phyloP scores from a whole-genome alignment of 257 asterid species.

The Schizonepeta tenuifolia region DNA sequence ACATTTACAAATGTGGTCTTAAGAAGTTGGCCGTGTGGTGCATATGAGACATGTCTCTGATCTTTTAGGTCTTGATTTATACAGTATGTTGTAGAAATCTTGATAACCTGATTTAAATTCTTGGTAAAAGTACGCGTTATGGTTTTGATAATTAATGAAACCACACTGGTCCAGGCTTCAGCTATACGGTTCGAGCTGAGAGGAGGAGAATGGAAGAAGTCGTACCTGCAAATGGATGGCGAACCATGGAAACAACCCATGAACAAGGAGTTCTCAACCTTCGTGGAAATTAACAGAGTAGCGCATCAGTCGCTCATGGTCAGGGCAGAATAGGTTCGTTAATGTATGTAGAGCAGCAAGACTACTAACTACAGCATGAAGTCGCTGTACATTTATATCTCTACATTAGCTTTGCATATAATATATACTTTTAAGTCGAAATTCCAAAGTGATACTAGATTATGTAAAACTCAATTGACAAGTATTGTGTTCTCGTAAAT shows the following conservation, averaged over 20 bases:
- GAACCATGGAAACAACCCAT: slow-evolving; percentile 96
- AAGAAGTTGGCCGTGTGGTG: background rate
- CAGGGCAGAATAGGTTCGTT: slow-evolving; percentile 47
- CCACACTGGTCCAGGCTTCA: slow-evolving; percentile 56
- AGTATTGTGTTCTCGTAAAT: background rate
- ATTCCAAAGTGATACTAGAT: background rate
- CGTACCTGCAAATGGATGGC: slow-evolving; percentile 89
- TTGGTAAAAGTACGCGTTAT: background rate
- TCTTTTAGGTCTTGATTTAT: background rate
- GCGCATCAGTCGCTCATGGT: slow-evolving; percentile 69
- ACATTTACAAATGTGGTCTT: background rate
- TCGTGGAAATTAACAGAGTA: slow-evolving; percentile 67
- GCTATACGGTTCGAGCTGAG: slow-evolving; percentile 79
- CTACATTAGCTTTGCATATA: slow-evolving; percentile 25
- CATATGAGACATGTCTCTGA: background rate
- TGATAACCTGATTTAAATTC: background rate
- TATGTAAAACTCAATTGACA: background rate
- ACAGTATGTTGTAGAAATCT: background rate
- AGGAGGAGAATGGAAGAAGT: slow-evolving; percentile 91
- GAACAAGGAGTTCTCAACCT: slow-evolving; percentile 70
- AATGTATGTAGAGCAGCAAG: slow-evolving; percentile 13
- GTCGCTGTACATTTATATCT: slow-evolving; percentile 31
- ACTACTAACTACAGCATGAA: slow-evolving; percentile 23
- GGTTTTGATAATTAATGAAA: background rate
- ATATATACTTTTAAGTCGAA: slow-evolving; percentile 8